Conservation (phyloP, 2,329 filamentous ascomycete genomes). For the Eutypa lata region DNA sequence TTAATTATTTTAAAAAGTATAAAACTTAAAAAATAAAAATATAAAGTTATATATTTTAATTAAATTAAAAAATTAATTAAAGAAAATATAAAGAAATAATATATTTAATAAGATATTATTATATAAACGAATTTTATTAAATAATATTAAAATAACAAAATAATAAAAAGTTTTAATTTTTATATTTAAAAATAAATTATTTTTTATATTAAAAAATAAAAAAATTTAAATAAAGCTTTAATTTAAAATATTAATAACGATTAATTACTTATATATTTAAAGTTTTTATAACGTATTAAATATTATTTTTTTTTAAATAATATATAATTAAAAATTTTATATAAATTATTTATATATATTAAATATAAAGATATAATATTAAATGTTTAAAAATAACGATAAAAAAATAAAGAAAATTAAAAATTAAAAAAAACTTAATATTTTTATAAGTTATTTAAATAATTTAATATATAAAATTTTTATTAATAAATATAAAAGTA, state of each 20-base stretch:
- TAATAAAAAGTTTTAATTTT: not conserved
- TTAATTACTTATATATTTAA: not conserved
- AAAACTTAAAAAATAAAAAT: not conserved
- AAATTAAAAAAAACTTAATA: not conserved
- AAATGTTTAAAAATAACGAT: no score
- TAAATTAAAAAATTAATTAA: not conserved
- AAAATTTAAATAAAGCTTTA: not conserved
- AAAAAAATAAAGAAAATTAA: not conserved
- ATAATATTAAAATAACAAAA: not conserved
- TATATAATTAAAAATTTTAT: not conserved
- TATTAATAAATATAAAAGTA: not conserved
- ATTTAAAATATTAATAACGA: not conserved
- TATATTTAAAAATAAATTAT: not conserved
- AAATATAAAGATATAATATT: not conserved
- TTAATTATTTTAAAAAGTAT: not conserved
- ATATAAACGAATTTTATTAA: not conserved
- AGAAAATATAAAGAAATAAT: not conserved
- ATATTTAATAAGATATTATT: not conserved
- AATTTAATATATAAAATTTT: not conserved
- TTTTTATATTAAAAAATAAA: not conserved
- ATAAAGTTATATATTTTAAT: not conserved
- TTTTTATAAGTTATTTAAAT: not conserved
- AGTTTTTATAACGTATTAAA: not conserved
- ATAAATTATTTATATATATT: not conserved
- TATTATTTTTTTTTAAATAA: not conserved